phyloP scores from a whole-genome alignment of 305 asterid genomes.

The Nicotiana rustica region DNA sequence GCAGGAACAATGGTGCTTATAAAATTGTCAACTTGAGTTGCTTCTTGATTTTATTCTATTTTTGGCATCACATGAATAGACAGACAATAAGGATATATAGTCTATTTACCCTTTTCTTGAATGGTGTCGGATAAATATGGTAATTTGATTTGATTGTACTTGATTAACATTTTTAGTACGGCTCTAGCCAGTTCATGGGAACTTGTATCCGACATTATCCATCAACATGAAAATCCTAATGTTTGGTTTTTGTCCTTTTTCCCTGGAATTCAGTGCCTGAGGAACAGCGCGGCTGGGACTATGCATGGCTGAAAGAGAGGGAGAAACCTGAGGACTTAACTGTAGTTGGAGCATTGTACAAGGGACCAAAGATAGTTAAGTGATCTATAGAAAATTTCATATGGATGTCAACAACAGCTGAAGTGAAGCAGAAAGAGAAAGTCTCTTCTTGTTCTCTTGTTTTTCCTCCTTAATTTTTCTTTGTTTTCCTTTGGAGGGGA shows the following conservation, averaged over 20 bases:
- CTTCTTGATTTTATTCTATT: not conserved
- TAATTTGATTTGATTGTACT: not conserved
- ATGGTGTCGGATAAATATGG: not conserved
- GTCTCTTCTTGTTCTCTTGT: not conserved
- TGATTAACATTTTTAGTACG: not conserved
- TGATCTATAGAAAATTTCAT: not conserved
- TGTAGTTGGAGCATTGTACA: slow-evolving; percentile 34
- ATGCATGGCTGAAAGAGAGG: slow-evolving; percentile 38
- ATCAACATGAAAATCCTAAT: not conserved
- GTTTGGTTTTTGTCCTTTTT: no score
- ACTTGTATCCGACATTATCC: not conserved
- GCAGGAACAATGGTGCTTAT: not conserved
- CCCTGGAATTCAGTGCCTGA: not conserved
- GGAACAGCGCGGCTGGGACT: slow-evolving; percentile 29
- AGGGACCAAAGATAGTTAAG: slow-evolving; percentile 32
- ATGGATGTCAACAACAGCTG: not conserved
- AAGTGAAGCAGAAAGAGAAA: slow-evolving; percentile 8
- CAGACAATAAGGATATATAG: slow-evolving; percentile 5
- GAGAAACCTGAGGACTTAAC: slow-evolving; percentile 35
- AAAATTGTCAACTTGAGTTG: slow-evolving; percentile 26
- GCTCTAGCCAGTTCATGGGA: not conserved
- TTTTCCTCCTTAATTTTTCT: slow-evolving; percentile 2
- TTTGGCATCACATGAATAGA: slow-evolving; percentile 24
- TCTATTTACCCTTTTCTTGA: not conserved
- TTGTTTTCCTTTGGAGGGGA: not conserved